Evolutionary conservation across 169 alveolate genomes (phyloP), one percentile per base, ranked within the genome.

Genomic region (Eimeria falciformis): DNA sequence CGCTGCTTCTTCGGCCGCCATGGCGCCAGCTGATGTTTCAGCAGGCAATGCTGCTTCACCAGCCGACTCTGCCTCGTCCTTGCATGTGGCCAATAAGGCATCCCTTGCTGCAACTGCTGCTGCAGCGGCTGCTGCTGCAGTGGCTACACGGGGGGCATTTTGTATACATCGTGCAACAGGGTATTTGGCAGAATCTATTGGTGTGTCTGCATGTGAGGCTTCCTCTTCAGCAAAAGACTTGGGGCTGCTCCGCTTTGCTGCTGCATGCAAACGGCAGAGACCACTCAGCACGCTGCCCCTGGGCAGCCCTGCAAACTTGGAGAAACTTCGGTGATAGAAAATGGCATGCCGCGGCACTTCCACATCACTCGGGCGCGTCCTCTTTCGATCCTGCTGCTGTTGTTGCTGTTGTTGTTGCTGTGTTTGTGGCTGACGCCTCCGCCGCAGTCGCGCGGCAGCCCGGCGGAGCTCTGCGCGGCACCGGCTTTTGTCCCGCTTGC

Each of bases 401-500:
- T 73, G 83, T 45, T 73, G 83, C 37, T 37, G 83, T 37, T 73
- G 83, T 37, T 73, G 83, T 58, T 73, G 83, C 83, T 37, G 58
- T 40, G 37, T 55, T 58, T 69, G 81, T 17, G 11, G 50, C 7
- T 50, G 81, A 29, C 40, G 50, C n/a, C 83, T 55, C 33, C 83
- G 55, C 18, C 37, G 83, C 55, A 14, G 65, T 37, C n/a, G 37
- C 3, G 83, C 83, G 37, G 83, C 83, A 21, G 83, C 83, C 40
- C 83, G 83, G 25, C 83, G 83, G 18, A n/a, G 83, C 5, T 55
- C 83, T 25, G 83, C 83, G 1, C 83, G 3, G 40, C 58, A 73
- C 40, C 83, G 83, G 83, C 83, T 73, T n/a, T 43, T 73, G 83
- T 73, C 83, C 17, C 83, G 46, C 43, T 73, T 73, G 83, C 83